phyloP scores from a whole-genome alignment of 495 filamentous ascomycete species.

The Hypoxylon rickii region DNA sequence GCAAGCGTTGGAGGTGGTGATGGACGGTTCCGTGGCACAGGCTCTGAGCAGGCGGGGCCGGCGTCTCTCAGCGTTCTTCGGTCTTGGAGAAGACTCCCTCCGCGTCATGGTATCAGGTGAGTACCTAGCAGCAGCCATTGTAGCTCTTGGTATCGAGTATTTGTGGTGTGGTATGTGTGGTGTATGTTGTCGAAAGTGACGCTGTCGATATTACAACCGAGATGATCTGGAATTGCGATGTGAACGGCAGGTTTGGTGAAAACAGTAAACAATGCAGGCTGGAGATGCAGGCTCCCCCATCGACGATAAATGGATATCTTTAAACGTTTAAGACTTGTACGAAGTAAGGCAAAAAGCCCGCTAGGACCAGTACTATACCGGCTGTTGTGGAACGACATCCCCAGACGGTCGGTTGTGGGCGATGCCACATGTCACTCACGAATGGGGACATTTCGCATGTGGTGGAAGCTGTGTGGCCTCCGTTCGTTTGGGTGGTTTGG shows the following conservation, averaged over 20 bases:
- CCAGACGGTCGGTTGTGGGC: conserved; percentile 37
- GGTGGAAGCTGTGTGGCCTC: conserved; percentile 37
- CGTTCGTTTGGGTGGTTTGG: conserved; percentile 30
- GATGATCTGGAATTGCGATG: conserved; percentile 12
- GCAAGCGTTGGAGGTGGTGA: conserved; percentile 59
- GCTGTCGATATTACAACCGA: conserved; percentile 3
- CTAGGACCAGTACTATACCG: conserved; percentile 30
- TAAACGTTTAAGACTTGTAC: conserved; percentile 32
- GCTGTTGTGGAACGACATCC: conserved; percentile 40
- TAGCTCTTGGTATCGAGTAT: conserved; percentile 4
- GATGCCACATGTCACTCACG: conserved; percentile 37
- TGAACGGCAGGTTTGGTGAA: conserved; percentile 14
- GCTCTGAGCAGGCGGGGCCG: conserved; percentile 57
- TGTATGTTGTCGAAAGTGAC: conserved; percentile 11
- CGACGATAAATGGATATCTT: conserved; percentile 32
- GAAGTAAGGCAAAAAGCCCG: conserved; percentile 31
- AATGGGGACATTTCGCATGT: conserved; percentile 37
- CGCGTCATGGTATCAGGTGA: conserved; percentile 28
- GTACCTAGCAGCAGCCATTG: conserved; percentile 33
- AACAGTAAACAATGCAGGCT: conserved; percentile 26
- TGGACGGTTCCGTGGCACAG: conserved; percentile 57
- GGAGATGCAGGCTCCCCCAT: conserved; percentile 20
- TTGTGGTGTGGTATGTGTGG: conserved; percentile 1
- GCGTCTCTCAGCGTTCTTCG: conserved; percentile 34
- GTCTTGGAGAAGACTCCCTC: conserved; percentile 29